Conservation (phyloP, 1,139 yeast genomes). For the Maudiozyma humilis region DNA sequence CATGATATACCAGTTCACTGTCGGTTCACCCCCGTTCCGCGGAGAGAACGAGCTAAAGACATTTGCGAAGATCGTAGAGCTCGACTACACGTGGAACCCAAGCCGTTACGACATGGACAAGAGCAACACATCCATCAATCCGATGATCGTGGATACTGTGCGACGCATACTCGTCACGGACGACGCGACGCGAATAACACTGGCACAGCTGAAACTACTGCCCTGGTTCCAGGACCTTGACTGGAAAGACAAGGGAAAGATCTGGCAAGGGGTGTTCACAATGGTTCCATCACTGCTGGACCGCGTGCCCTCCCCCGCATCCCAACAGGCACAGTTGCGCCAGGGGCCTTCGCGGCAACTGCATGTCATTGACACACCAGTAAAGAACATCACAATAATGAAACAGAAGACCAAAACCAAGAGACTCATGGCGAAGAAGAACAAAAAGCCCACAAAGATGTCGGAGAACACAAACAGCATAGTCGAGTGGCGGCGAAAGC, state of each 20-base stretch:
- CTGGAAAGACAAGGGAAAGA: constrained; percentile 52
- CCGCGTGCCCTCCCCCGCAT: not conserved
- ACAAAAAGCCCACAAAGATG: constrained; percentile 26
- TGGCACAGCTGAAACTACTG: constrained; percentile 61
- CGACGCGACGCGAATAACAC: constrained; percentile 58
- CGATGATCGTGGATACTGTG: constrained; percentile 46
- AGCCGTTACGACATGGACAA: constrained; percentile 5
- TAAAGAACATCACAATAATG: constrained; percentile 24
- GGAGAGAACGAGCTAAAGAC: constrained; percentile 70
- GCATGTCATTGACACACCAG: constrained; percentile 24
- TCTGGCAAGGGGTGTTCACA: constrained; percentile 51
- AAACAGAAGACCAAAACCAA: constrained; percentile 15
- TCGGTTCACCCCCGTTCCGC: constrained; percentile 74
- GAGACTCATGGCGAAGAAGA: constrained; percentile 5
- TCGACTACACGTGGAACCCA: constrained; percentile 55
- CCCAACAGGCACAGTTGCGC: constrained; percentile 7
- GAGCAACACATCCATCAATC: constrained; percentile 25
- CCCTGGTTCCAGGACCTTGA: constrained; percentile 60
- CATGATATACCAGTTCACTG: constrained; percentile 63
- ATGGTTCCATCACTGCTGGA: constrained; percentile 7
- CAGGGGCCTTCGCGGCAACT: constrained; percentile 16
- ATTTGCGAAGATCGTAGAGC: constrained; percentile 55
- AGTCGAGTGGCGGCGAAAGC: constrained; percentile 31
- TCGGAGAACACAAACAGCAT: constrained; percentile 29
- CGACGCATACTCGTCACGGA: constrained; percentile 47